Conservation (phyloP, 2,329 filamentous ascomycete genomes). For the Fusarium sp. region DNA sequence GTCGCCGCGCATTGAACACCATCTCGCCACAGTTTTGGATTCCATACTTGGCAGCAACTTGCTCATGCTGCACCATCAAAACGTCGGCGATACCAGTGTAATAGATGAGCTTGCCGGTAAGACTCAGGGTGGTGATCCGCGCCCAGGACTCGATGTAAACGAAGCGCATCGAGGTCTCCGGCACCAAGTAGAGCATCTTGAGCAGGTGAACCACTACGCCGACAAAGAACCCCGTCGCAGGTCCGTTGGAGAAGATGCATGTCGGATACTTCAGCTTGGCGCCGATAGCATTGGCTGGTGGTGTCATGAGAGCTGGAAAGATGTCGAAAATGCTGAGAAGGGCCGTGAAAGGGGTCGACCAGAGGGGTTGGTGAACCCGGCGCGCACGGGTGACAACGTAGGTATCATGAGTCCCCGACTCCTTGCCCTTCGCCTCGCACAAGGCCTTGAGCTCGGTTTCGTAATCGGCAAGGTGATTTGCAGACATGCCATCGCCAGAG, state of each 20-base stretch:
- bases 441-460: constrained; percentile 47
- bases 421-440: constrained; percentile 27
- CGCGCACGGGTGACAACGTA: constrained; percentile 78
- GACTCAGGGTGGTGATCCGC: constrained; percentile 79
- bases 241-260: constrained; percentile 86
- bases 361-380: constrained; percentile 80
- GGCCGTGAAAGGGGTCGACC: constrained; percentile 75
- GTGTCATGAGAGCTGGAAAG: constrained; percentile 61
- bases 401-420: constrained; percentile 67
- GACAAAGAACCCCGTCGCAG: constrained; percentile 85
- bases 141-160: constrained; percentile 96
- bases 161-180: constrained; percentile 69
- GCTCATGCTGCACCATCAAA: constrained; percentile 83
- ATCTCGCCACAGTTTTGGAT: constrained; percentile 52
- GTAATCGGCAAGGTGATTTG: constrained; percentile 69
- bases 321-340: constrained; percentile 72
- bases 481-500: constrained; percentile 75
- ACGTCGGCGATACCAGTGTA: constrained; percentile 72
- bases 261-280: constrained; percentile 65
- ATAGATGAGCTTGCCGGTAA: constrained; percentile 82
- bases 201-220: constrained; percentile 59
- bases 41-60: constrained; percentile 61
- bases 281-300: constrained; percentile 37
- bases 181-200: constrained; percentile 57
- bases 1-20: constrained; percentile 52